Conservation (phyloP, 2,329 filamentous ascomycete species). For the Trichophyton equinum region DNA sequence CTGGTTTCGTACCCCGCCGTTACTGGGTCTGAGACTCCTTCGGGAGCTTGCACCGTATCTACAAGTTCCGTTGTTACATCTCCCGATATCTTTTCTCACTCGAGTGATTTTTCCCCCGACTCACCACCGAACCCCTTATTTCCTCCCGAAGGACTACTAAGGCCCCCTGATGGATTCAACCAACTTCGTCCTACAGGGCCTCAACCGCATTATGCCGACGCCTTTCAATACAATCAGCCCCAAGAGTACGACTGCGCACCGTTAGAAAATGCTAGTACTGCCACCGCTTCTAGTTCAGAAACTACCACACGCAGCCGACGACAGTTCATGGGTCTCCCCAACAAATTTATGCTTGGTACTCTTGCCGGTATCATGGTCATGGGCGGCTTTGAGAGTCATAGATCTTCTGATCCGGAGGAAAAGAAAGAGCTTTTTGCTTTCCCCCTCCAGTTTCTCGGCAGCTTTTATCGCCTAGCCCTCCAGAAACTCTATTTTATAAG, state of each 20-base stretch:
- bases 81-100: constrained; percentile 30
- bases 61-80: constrained; percentile 25
- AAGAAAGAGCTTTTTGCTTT: constrained; percentile 50
- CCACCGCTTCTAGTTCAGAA: constrained; percentile 23
- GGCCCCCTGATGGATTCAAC: constrained; percentile 33
- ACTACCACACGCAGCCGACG: constrained; percentile 35
- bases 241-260: constrained; percentile 20
- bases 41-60: constrained; percentile 28
- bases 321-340: constrained; percentile 29
- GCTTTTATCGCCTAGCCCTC: constrained; percentile 17
- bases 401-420: constrained; percentile 31
- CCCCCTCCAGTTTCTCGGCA: constrained; percentile 47
- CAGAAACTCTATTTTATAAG: constrained; percentile 16
- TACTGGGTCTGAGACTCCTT: constrained; percentile 31
- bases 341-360: constrained; percentile 84
- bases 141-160: constrained; percentile 33
- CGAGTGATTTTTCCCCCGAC: constrained; percentile 26
- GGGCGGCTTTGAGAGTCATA: constrained; percentile 63
- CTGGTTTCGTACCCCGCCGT: constrained; percentile 26
- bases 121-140: constrained; percentile 21
- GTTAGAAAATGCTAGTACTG: constrained; percentile 14
- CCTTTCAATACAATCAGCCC: constrained; percentile 11
- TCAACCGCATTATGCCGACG: constrained; percentile 28
- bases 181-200: constrained; percentile 28
- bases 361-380: constrained; percentile 85